These are phyloP conservation scores for Ceratocystis variospora DNA, from an alignment of 2,329 filamentous ascomycete species.

Conservation along the genomic window DNA sequence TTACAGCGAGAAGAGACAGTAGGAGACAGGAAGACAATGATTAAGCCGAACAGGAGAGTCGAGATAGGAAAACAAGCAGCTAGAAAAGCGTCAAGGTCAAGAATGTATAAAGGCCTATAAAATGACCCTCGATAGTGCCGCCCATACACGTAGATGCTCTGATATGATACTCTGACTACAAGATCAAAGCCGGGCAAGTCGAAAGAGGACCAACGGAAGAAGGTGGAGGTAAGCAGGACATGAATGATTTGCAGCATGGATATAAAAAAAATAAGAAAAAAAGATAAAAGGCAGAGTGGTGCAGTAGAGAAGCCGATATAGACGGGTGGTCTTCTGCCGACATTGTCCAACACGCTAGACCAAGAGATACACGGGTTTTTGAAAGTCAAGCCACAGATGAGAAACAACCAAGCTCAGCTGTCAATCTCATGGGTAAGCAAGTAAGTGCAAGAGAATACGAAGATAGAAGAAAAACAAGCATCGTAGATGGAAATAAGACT, in stretches of 20 bases:
- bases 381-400: not conserved
- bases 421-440: not conserved
- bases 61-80: not conserved
- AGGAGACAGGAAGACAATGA: not conserved
- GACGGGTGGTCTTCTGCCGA: not conserved
- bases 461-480: conserved; percentile 55
- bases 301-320: not conserved
- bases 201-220: not conserved
- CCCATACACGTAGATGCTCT: not conserved
- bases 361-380: not conserved
- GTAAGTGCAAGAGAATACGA: not conserved
- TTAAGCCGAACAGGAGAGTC: not conserved
- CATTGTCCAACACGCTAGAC: not conserved
- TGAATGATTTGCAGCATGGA: conserved; percentile 1
- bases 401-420: not conserved
- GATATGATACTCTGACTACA: not conserved
- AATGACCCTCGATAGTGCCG: not conserved
- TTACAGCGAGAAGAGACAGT: not conserved
- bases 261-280: not conserved
- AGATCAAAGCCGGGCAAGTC: not conserved
- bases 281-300: not conserved
- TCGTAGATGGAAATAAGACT: not conserved
- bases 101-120: not conserved
- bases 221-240: not conserved
- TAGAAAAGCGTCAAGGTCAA: not conserved